Conservation (phyloP, 2,329 filamentous ascomycete genomes). For the Penicillium sp. region DNA sequence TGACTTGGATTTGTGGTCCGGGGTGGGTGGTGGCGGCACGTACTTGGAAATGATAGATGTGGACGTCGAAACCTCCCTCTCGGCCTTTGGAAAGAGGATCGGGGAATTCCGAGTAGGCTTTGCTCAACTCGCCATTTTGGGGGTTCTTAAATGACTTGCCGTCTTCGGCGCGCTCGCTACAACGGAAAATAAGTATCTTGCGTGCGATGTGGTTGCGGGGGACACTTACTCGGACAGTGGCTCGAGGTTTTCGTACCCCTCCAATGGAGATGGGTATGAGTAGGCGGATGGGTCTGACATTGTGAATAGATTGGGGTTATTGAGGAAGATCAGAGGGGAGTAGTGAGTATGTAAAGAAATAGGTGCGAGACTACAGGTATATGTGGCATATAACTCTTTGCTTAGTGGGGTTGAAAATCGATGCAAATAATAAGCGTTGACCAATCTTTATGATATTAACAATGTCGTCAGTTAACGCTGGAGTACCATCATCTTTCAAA, state of each 20-base stretch:
- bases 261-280: conserved; percentile 56
- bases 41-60: conserved; percentile 75
- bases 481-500: background rate
- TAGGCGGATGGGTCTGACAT: conserved; percentile 55
- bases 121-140: conserved; percentile 59
- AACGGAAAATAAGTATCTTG: background rate
- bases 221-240: conserved; percentile 47
- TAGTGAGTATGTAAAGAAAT: background rate
- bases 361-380: background rate
- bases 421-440: background rate
- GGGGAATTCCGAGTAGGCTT: conserved; percentile 68
- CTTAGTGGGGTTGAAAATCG: conserved; percentile 8
- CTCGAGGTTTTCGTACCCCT: conserved; percentile 51
- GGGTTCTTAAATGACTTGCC: conserved; percentile 76
- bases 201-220: background rate
- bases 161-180: conserved; percentile 63
- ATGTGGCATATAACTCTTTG: background rate
- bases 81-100: conserved; percentile 65
- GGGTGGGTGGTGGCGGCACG: background rate
- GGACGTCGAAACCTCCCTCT: conserved; percentile 77
- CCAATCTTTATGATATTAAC: background rate
- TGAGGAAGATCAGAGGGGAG: background rate
- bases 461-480: background rate
- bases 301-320: conserved; percentile 1
- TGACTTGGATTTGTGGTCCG: background rate